These are phyloP conservation scores for Pichia nakasei DNA, from an alignment of 805 yeast species.

Conservation along the genomic window DNA sequence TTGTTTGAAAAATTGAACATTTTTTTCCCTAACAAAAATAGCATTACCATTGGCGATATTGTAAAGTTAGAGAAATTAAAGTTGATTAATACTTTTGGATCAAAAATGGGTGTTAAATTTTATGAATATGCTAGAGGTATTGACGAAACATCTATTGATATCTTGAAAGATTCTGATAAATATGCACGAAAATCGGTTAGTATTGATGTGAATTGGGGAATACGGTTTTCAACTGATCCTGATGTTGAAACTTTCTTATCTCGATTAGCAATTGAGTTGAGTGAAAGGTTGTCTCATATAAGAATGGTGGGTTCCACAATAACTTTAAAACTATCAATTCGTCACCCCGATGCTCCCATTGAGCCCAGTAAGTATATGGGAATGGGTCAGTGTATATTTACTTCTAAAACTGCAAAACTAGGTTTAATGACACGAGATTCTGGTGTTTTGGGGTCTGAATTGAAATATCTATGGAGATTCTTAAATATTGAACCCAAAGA, in stretches of 20 bases:
- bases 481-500: constrained; percentile 50
- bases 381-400: constrained; percentile 67
- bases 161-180: constrained; percentile 39
- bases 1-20: constrained; percentile 37
- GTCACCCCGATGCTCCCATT: constrained; percentile 60
- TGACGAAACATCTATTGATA: constrained; percentile 53
- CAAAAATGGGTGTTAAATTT: constrained; percentile 59
- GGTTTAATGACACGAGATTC: constrained; percentile 53
- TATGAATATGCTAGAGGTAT: constrained; percentile 54
- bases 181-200: constrained; percentile 68
- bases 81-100: constrained; percentile 49
- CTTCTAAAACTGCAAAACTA: constrained; percentile 48
- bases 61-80: constrained; percentile 25
- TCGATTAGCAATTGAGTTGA: constrained; percentile 51
- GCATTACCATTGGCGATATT: constrained; percentile 33
- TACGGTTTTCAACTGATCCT: constrained; percentile 50
- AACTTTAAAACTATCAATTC: constrained; percentile 54
- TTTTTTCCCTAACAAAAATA: constrained; percentile 12
- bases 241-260: constrained; percentile 61
- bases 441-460: constrained; percentile 53
- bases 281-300: constrained; percentile 39
- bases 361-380: constrained; percentile 78
- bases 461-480: constrained; percentile 46
- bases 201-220: constrained; percentile 88
- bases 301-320: constrained; percentile 46